A percentile compares a stretch with the other conserved stretches of the same genome.
phyloP scores from a whole-genome alignment of 2,329 filamentous ascomycete genomes.

The Dothideomycetes sp. region DNA sequence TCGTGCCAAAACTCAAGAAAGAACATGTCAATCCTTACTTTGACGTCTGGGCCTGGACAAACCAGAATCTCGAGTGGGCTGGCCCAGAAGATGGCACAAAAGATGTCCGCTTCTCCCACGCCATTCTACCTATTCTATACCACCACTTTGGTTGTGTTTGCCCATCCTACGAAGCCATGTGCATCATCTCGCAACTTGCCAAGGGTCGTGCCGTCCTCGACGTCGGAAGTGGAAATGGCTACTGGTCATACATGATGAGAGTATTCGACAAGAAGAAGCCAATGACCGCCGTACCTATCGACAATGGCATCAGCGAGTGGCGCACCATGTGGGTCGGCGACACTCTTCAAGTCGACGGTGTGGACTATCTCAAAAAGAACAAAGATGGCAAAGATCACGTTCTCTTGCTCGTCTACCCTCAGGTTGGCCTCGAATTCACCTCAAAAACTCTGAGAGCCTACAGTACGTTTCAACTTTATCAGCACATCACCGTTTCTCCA shows the following conservation, averaged over 20 bases:
- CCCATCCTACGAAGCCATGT: slow-evolving; percentile 57
- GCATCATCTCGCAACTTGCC: slow-evolving; percentile 49
- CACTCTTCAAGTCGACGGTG: slow-evolving; percentile 54
- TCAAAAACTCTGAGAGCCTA: slow-evolving; percentile 52
- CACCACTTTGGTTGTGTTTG: slow-evolving; percentile 70
- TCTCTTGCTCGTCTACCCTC: slow-evolving; percentile 63
- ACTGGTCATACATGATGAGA: slow-evolving; percentile 66
- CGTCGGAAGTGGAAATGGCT: slow-evolving; percentile 63
- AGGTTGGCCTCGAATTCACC: slow-evolving; percentile 60
- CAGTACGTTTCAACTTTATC: slow-evolving; percentile 34
- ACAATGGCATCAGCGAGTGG: slow-evolving; percentile 60
- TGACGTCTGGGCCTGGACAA: slow-evolving; percentile 58
- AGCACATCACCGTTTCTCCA: slow-evolving; percentile 22
- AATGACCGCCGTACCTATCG: slow-evolving; percentile 48
- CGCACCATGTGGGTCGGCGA: slow-evolving; percentile 60
- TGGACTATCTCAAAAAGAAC: slow-evolving; percentile 46
- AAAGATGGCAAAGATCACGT: slow-evolving; percentile 47
- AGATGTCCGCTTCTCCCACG: slow-evolving; percentile 50
- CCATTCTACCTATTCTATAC: slow-evolving; percentile 63
- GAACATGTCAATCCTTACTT: slow-evolving; percentile 55
- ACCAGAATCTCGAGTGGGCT: slow-evolving; percentile 55
- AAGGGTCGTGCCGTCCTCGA: slow-evolving; percentile 49
- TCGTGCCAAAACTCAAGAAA: slow-evolving; percentile 35
- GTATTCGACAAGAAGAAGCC: slow-evolving; percentile 37
- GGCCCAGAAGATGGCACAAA: slow-evolving; percentile 48